phyloP scores from a whole-genome alignment of 345 rosid genomes.

The Balakata baccata region DNA sequence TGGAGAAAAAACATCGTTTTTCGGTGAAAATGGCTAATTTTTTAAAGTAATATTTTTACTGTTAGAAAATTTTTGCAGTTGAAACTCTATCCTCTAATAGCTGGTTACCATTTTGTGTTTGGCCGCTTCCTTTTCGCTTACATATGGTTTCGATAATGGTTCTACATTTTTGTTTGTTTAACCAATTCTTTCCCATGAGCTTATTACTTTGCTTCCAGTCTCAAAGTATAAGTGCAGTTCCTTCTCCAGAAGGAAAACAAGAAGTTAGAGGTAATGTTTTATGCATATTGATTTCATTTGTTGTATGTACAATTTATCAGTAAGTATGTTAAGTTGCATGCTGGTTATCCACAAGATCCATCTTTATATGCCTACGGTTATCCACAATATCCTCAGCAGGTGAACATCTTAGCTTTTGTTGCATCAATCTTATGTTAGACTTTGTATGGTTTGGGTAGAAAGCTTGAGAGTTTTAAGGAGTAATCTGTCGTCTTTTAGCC shows the following conservation, averaged over 20 bases:
- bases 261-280: slow-evolving; percentile 62
- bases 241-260: slow-evolving; percentile 76
- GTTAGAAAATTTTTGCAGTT: slow-evolving; percentile 1
- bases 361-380: slow-evolving; percentile 86
- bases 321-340: too few species aligned
- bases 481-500: not conserved
- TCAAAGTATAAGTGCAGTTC: slow-evolving; percentile 79
- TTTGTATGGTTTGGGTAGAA: not conserved
- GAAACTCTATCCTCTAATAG: not conserved
- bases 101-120: not conserved
- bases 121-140: not conserved
- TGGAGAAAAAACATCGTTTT: too few species aligned
- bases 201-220: slow-evolving; percentile 73
- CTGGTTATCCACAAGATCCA: slow-evolving; percentile 86
- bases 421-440: not conserved
- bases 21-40: too few species aligned
- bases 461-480: not conserved
- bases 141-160: not conserved
- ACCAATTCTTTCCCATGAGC: slow-evolving; percentile 48
- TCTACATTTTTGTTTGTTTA: not conserved
- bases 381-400: slow-evolving; percentile 86
- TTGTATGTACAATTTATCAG: too few species aligned
- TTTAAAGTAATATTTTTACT: too few species aligned
- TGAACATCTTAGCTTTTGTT: not conserved
- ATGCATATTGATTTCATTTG: not conserved